phyloP scores from a whole-genome alignment of 345 rosid genomes.

The Kernera saxatilis region DNA sequence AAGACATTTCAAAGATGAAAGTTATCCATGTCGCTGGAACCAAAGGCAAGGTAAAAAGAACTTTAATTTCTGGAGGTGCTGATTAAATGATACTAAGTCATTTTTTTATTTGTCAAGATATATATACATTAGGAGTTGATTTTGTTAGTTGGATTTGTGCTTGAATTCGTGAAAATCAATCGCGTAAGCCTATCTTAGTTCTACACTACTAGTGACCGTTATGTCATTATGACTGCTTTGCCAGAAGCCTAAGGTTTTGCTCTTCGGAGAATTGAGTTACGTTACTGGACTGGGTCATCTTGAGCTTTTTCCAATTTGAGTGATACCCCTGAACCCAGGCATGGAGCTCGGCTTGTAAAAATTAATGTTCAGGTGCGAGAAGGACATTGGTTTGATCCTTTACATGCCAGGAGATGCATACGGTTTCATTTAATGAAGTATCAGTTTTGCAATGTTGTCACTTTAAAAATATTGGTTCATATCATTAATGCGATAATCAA shows the following conservation, averaged over 20 bases:
- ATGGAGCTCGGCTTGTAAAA: background rate
- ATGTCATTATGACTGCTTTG: background rate
- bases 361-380: slow-evolving; percentile 5
- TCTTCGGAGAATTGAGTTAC: slow-evolving; percentile 12
- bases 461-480: background rate
- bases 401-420: background rate
- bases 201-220: slow-evolving; percentile 2
- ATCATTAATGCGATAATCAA: background rate
- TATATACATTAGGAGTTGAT: background rate
- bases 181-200: background rate
- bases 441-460: background rate
- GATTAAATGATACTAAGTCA: background rate
- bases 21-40: slow-evolving; percentile 97
- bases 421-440: background rate
- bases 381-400: slow-evolving; percentile 3
- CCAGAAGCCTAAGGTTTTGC: slow-evolving; percentile 14
- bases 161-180: background rate
- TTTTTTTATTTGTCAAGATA: background rate
- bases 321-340: background rate
- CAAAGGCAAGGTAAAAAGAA: slow-evolving; percentile 75
- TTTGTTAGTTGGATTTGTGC: background rate
- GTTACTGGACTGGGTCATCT: slow-evolving; percentile 11
- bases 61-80: background rate
- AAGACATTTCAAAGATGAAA: slow-evolving; percentile 69
- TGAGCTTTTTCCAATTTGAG: slow-evolving; percentile 2